A percentile compares a stretch with the other conserved stretches of the same genome.
Evolutionary conservation across 2,329 filamentous ascomycete genomes (phyloP).

Genomic region (Aphanocladium album): DNA sequence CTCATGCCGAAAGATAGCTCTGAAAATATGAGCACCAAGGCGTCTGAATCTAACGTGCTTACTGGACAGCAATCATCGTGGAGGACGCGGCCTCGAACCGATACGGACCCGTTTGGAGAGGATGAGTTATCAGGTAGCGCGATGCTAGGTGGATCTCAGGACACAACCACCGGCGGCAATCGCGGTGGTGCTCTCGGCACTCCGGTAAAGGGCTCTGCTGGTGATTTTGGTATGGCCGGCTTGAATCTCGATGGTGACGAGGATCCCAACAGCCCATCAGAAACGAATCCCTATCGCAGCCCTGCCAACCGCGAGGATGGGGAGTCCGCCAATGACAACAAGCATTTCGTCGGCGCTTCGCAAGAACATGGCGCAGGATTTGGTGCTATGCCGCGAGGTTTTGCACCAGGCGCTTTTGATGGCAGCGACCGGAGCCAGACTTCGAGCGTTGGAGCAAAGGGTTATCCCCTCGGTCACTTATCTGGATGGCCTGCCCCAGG

Average conservation of each 20-base stretch:
- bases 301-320: slow-evolving; percentile 65
- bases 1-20: slow-evolving; percentile 72
- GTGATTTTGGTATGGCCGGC: slow-evolving; percentile 60
- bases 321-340: slow-evolving; percentile 46
- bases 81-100: slow-evolving; percentile 59
- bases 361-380: slow-evolving; percentile 45
- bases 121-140: slow-evolving; percentile 62
- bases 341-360: slow-evolving; percentile 36
- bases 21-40: slow-evolving; percentile 41
- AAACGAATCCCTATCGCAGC: slow-evolving; percentile 95
- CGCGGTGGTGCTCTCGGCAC: slow-evolving; percentile 45
- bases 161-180: slow-evolving; percentile 47
- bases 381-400: slow-evolving; percentile 49
- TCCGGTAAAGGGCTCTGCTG: slow-evolving; percentile 48
- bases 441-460: slow-evolving; percentile 77
- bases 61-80: slow-evolving; percentile 45
- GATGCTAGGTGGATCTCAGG: slow-evolving; percentile 69
- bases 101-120: slow-evolving; percentile 74
- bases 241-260: slow-evolving; percentile 54
- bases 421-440: slow-evolving; percentile 89
- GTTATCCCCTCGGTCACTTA: slow-evolving; percentile 61
- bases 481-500: slow-evolving; percentile 56
- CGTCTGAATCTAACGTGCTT: slow-evolving; percentile 47
- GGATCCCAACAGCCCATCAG: slow-evolving; percentile 81
- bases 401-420: slow-evolving; percentile 49